Evolutionary conservation across 176 grass and related monocot genomes (phyloP), one percentile per base, ranked within the genome.

Genomic region (Poa pratensis): DNA sequence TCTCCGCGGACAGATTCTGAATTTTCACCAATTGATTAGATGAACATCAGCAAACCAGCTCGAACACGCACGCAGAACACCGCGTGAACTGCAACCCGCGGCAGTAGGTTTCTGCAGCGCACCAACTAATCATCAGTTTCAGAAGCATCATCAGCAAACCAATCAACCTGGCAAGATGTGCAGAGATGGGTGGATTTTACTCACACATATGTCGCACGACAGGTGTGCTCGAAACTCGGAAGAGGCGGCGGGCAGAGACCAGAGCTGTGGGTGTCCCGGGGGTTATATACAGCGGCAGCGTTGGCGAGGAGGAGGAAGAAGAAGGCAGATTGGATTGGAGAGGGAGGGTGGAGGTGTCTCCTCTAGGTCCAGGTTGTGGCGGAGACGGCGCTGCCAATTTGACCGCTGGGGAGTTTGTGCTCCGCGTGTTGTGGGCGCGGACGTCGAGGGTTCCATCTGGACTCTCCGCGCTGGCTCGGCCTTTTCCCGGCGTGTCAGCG

Each of bases 31-130:
- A 46, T 3, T 0, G 19, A 61, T 89, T 90, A 86, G 88, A 90
- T 90, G 88, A 90, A 82, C 88, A 90, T 90, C 88, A 90, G 73
- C 88, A 90, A 90, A 86, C 83, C 22, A 42, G 85, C 72, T 8
- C 83, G 3, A n/a, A 6, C 42, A 3, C 24, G 45, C 37, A 14
- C 46, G 14, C 1, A 45, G 35, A 23, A 9, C 51, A 35, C 12
- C 46, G 46, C 73, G 73, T 59, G 35, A 23, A 5, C 51, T 12
- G 42, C 52, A 53, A 11, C 59, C 7, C 0, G 23, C 0, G 23
- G 34, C 51, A 63, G 71, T 3, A 17, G 0, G 62, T 35, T 62
- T 69, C 78, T 85, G 60, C 83, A 42, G 53, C 14, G 2, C 49
- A n/a, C 7, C 81, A 12, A 10, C 10, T 4, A 62, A 50, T 24